Evolutionary conservation across 164 flowering plant species (phyloP).

Genomic region (Stephania cephalantha): DNA sequence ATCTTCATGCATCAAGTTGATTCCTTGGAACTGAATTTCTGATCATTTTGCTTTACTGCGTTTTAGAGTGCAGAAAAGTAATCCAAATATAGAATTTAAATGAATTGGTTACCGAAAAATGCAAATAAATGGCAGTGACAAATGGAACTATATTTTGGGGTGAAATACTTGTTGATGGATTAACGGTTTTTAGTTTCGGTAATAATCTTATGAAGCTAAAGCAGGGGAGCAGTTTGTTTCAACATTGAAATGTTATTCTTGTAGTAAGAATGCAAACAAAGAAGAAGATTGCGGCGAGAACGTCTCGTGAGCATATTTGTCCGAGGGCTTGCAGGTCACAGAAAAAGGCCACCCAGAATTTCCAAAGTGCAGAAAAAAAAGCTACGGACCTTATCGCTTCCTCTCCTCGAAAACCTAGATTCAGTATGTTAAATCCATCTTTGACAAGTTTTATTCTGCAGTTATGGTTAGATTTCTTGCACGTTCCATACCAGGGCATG

Average conservation of each 20-base stretch:
- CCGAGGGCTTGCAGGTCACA: conserved; percentile 51
- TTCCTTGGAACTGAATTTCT: not conserved
- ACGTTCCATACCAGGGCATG: not conserved
- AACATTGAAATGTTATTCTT: conserved; percentile 11
- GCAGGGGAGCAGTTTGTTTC: conserved; percentile 1
- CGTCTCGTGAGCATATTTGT: conserved; percentile 38
- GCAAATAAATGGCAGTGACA: not conserved
- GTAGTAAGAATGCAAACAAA: conserved; percentile 55
- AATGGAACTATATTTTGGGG: not conserved
- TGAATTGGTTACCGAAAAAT: not conserved
- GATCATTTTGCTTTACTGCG: not conserved
- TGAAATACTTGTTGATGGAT: not conserved
- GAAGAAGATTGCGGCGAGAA: conserved; percentile 50
- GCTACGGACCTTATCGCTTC: conserved; percentile 68
- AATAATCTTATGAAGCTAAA: conserved; percentile 4
- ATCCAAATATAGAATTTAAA: not conserved
- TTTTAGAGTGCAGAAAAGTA: not conserved
- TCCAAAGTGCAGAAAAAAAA: conserved; percentile 42
- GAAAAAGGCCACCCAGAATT: conserved; percentile 46
- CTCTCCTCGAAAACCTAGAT: conserved; percentile 58
- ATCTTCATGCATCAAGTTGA: not conserved
- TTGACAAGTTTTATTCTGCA: not conserved
- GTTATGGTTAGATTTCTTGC: not conserved
- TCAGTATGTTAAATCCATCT: conserved; percentile 28
- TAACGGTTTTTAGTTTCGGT: not conserved